These are phyloP conservation scores for Talaromyces ruber DNA, from an alignment of 495 filamentous ascomycete species.

Conservation along the genomic window DNA sequence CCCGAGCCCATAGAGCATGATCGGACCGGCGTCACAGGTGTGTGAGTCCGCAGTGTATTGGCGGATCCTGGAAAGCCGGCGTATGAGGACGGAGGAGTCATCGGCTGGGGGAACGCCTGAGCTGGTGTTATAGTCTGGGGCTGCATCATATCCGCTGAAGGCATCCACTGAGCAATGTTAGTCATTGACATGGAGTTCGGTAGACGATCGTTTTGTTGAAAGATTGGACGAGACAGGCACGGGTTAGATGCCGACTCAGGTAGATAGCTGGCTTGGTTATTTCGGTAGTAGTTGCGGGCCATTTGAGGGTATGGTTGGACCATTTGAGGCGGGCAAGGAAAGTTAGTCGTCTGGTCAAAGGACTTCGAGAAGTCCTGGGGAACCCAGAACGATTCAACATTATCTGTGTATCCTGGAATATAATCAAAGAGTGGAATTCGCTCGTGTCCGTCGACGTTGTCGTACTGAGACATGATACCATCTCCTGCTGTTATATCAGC, in stretches of 20 bases:
- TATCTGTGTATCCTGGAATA: conserved; percentile 34
- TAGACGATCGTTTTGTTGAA: conserved; percentile 31
- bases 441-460: conserved; percentile 28
- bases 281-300: conserved; percentile 29
- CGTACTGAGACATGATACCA: conserved; percentile 24
- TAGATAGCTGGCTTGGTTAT: conserved; percentile 25
- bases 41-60: conserved; percentile 30
- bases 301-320: conserved; percentile 25
- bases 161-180: conserved; percentile 36
- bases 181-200: conserved; percentile 35
- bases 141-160: conserved; percentile 24
- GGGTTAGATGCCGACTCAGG: conserved; percentile 36
- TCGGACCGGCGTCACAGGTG: conserved; percentile 32
- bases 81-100: conserved; percentile 34
- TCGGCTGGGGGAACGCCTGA: conserved; percentile 25
- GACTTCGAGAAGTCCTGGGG: conserved; percentile 31
- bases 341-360: conserved; percentile 21
- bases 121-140: conserved; percentile 34
- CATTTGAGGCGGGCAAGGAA: conserved; percentile 31
- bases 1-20: conserved; percentile 33
- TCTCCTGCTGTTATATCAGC: conserved; percentile 27
- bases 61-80: conserved; percentile 31
- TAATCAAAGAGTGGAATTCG: conserved; percentile 32
- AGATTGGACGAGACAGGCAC: conserved; percentile 36
- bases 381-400: conserved; percentile 36